Percentiles rank a stretch among this genome's conserved stretches.
Conservation (phyloP, 768 basidiomycete species). For the Neoboletus brunneissimus region DNA sequence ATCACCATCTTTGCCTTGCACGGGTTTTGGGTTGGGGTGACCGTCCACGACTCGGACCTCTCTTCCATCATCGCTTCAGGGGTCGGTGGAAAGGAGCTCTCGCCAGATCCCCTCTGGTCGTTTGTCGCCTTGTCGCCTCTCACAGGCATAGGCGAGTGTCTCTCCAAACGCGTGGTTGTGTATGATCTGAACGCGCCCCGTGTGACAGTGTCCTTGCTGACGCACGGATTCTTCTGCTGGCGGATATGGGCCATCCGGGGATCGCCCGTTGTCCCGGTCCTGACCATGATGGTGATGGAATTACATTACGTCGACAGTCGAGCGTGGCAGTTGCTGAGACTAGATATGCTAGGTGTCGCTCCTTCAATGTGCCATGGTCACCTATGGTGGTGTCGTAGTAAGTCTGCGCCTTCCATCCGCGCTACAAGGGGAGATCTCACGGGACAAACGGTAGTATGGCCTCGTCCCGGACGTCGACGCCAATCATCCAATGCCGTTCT, state of each 20-base stretch:
- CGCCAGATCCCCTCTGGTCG: slow-evolving; percentile 9
- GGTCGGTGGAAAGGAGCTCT: not conserved
- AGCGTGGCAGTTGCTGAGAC: not conserved
- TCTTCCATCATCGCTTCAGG: slow-evolving; percentile 7
- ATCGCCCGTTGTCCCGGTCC: not conserved
- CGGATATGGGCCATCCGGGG: slow-evolving; percentile 4
- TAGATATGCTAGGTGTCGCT: slow-evolving; percentile 4
- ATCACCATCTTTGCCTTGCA: slow-evolving; percentile 11
- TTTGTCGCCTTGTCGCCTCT: not conserved
- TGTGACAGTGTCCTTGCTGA: slow-evolving; percentile 6
- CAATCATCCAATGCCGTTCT: slow-evolving; percentile 3
- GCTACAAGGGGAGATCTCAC: not conserved
- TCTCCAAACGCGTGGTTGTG: not conserved
- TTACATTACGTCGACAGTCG: not conserved
- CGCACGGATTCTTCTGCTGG: slow-evolving; percentile 11
- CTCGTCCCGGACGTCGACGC: slow-evolving; percentile 5
- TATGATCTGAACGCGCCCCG: not conserved
- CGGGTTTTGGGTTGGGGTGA: slow-evolving; percentile 8
- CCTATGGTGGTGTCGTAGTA: slow-evolving; percentile 8
- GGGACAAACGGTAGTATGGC: not conserved
- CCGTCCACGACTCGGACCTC: not conserved
- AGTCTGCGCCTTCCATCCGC: not conserved
- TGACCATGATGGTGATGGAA: slow-evolving; percentile 7
- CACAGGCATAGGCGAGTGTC: slow-evolving; percentile 1
- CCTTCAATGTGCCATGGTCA: slow-evolving; percentile 10